Conservation (phyloP, 345 rosid genomes). For the Acer negundo region DNA sequence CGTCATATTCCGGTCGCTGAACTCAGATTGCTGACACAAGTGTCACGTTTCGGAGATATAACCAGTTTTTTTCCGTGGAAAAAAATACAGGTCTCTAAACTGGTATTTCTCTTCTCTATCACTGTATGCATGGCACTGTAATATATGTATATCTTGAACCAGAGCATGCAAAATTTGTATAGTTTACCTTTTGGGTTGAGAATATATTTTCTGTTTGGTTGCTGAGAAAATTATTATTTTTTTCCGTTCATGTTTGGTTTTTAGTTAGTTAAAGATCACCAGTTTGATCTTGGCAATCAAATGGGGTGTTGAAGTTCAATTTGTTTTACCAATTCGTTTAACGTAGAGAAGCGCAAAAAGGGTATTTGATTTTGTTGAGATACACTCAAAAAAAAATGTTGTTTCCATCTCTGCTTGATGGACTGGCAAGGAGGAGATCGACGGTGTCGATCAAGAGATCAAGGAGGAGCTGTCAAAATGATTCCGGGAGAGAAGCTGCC, state of each 20-base stretch:
- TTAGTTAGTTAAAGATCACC: background rate
- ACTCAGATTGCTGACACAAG: background rate
- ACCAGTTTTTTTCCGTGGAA: background rate
- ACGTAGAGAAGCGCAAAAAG: background rate
- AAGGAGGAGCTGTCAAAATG: constrained; percentile 33
- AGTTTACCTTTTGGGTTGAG: background rate
- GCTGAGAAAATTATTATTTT: background rate
- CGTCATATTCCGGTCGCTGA: constrained; percentile 19
- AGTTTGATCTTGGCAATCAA: background rate
- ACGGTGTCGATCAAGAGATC: constrained; percentile 56
- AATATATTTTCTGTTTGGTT: too few relatives aligned
- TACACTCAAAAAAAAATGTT: constrained; percentile 36
- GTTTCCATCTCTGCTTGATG: constrained; percentile 65
- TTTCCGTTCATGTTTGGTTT: background rate
- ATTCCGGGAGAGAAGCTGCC: constrained; percentile 62
- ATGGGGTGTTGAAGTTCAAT: background rate
- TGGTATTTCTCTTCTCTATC: background rate
- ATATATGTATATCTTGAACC: too few relatives aligned
- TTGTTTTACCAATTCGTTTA: background rate
- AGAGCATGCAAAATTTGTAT: too few relatives aligned
- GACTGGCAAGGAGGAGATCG: constrained; percentile 47
- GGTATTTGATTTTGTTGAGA: background rate
- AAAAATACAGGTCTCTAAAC: background rate
- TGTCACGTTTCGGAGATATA: constrained; percentile 13
- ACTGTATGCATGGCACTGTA: too few relatives aligned